phyloP scores from a whole-genome alignment of 1,284 basidiomycete species.

The Naganishia cerealis region DNA sequence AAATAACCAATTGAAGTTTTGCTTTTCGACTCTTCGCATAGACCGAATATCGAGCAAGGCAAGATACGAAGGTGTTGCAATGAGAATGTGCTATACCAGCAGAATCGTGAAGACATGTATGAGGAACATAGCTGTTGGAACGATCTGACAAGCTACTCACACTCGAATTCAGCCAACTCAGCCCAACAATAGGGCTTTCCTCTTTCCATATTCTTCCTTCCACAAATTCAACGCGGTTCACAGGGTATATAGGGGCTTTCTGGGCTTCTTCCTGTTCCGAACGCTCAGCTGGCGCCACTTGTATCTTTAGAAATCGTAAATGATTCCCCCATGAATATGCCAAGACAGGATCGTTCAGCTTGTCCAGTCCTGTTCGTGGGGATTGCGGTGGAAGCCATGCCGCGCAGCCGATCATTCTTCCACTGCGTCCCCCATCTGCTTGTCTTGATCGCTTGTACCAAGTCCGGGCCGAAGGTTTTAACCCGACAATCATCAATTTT shows the following conservation, averaged over 20 bases:
- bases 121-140: conserved; percentile 33
- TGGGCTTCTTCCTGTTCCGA: conserved; percentile 3
- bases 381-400: conserved; percentile 68
- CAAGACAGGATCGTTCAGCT: conserved; percentile 62
- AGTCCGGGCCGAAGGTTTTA: conserved; percentile 87
- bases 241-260: conserved; percentile 22
- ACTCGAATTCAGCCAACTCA: conserved; percentile 58
- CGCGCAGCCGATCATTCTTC: conserved; percentile 63
- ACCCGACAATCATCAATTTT: conserved; percentile 87
- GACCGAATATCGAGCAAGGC: conserved; percentile 23
- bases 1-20: conserved; percentile 19
- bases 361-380: not conserved
- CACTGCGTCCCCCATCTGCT: conserved; percentile 49
- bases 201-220: conserved; percentile 49
- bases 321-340: conserved; percentile 78
- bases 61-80: conserved; percentile 23
- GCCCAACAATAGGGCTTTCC: conserved; percentile 48
- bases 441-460: conserved; percentile 82
- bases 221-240: conserved; percentile 46
- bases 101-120: conserved; percentile 41
- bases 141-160: conserved; percentile 40
- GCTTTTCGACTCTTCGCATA: conserved; percentile 26
- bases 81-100: conserved; percentile 25
- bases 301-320: conserved; percentile 66
- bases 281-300: conserved; percentile 36